These are phyloP conservation scores for Saccharomycopsis amapae DNA, from an alignment of 805 yeast genomes.

Conservation along the genomic window DNA sequence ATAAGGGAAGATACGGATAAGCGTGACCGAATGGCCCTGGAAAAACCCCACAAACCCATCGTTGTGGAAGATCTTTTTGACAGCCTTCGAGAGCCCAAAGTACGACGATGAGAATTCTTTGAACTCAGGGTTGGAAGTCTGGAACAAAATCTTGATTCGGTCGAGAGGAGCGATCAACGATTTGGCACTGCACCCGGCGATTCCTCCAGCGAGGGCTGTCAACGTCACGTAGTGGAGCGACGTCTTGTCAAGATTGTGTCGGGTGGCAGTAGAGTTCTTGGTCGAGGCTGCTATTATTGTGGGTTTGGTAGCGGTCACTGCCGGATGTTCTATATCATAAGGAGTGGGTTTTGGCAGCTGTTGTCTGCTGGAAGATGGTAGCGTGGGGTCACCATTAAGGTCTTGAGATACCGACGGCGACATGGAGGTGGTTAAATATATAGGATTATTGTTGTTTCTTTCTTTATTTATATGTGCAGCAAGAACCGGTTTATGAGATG, in stretches of 20 bases:
- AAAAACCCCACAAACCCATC: conserved; percentile 80
- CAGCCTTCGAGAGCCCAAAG: conserved; percentile 69
- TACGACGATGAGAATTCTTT: conserved; percentile 72
- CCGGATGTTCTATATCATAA: not conserved
- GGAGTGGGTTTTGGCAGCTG: not conserved
- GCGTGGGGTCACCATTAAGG: no score
- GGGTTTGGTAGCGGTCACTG: not conserved
- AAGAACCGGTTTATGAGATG: no score
- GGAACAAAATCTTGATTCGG: conserved; percentile 89
- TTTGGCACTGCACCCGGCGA: conserved; percentile 95
- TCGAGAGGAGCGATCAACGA: conserved; percentile 93
- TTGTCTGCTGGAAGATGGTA: not conserved
- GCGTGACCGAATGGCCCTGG: conserved; percentile 94
- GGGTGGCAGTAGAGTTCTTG: not conserved
- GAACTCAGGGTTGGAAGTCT: conserved; percentile 89
- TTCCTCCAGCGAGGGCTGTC: conserved; percentile 90
- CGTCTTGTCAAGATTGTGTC: conserved; percentile 39
- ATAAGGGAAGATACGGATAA: conserved; percentile 87
- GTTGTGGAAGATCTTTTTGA: conserved; percentile 49
- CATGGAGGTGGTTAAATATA: no score
- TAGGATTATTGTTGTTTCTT: no score
- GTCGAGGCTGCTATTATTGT: no score
- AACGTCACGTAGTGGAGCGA: conserved; percentile 71
- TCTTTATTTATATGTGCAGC: no score
- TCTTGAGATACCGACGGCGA: no score